A percentile compares a stretch with the other conserved stretches of the same genome.
phyloP scores from a whole-genome alignment of 2,329 filamentous ascomycete species.

The Arthrocladium fulminans region DNA sequence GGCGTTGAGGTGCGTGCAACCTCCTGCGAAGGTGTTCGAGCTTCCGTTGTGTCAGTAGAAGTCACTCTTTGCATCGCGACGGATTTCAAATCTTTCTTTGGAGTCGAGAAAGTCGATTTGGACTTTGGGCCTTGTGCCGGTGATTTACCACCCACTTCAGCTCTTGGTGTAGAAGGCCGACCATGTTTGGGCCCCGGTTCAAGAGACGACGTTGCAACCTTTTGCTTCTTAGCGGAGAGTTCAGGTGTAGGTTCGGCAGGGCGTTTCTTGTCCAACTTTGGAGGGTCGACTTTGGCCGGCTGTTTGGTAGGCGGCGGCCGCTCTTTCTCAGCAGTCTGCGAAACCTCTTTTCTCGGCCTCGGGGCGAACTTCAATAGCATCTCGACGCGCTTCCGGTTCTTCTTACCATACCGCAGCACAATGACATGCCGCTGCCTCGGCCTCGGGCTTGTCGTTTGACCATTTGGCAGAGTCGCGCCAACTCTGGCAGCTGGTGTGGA shows the following conservation, averaged over 20 bases:
- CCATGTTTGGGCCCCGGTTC: constrained; percentile 19
- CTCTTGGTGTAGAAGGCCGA: constrained; percentile 29
- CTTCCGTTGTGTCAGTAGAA: constrained; percentile 29
- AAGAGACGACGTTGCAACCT: not conserved
- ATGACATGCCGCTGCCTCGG: constrained; percentile 34
- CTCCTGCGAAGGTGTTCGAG: constrained; percentile 30
- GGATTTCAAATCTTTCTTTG: constrained; percentile 35
- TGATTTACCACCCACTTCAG: constrained; percentile 27
- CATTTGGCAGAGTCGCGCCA: constrained; percentile 13
- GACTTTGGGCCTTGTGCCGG: constrained; percentile 23
- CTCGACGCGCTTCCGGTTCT: constrained; percentile 41
- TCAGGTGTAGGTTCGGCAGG: constrained; percentile 1
- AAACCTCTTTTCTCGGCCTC: constrained; percentile 17
- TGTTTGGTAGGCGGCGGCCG: constrained; percentile 3
- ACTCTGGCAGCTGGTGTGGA: not conserved
- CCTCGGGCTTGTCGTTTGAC: constrained; percentile 17
- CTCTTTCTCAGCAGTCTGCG: constrained; percentile 9
- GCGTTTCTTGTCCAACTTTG: constrained; percentile 17
- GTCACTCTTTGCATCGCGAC: constrained; percentile 33
- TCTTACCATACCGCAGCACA: constrained; percentile 44
- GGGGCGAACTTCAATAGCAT: constrained; percentile 36
- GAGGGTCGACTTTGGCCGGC: constrained; percentile 10
- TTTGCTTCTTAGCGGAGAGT: constrained; percentile 3
- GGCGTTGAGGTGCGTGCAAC: constrained; percentile 24
- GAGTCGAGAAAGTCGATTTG: constrained; percentile 30